Conservation (phyloP, 805 yeast species). For the Wickerhamomyces tratensis region DNA sequence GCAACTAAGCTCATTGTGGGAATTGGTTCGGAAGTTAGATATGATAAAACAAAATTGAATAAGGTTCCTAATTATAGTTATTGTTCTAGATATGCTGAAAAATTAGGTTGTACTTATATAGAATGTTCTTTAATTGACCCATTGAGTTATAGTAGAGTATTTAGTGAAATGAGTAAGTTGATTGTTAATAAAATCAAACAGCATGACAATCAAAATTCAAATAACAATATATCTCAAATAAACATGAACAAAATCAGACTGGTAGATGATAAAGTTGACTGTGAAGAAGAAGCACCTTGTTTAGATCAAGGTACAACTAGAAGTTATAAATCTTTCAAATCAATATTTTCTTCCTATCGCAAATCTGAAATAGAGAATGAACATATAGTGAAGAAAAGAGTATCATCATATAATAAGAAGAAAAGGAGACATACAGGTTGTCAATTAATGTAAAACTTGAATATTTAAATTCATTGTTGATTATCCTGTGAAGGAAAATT, state of each 20-base stretch:
- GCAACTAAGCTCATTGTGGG: constrained; percentile 28
- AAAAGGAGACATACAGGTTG: background rate
- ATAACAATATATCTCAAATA: too few relatives aligned
- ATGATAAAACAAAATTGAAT: constrained; percentile 15
- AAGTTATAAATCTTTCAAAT: too few relatives aligned
- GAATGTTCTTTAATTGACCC: constrained; percentile 22
- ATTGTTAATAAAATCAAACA: background rate
- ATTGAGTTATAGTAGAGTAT: constrained; percentile 8
- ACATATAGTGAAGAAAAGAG: background rate
- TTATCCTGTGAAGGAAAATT: background rate
- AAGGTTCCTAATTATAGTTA: constrained; percentile 17
- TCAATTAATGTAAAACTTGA: background rate
- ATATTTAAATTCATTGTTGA: background rate
- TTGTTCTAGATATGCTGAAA: constrained; percentile 21
- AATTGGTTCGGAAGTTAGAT: constrained; percentile 26
- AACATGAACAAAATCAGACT: too few relatives aligned
- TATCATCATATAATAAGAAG: background rate
- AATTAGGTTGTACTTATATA: constrained; percentile 23
- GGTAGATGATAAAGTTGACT: too few relatives aligned
- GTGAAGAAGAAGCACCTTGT: too few relatives aligned
- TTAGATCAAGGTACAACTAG: too few relatives aligned
- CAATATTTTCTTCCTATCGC: too few relatives aligned
- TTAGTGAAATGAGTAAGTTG: constrained; percentile 10
- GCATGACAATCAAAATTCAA: too few relatives aligned
- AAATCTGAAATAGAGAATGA: too few relatives aligned